Evolutionary conservation across 176 grass and related monocot genomes (phyloP), one percentile per base, ranked within the genome.

Genomic region (Carex cristatella): DNA sequence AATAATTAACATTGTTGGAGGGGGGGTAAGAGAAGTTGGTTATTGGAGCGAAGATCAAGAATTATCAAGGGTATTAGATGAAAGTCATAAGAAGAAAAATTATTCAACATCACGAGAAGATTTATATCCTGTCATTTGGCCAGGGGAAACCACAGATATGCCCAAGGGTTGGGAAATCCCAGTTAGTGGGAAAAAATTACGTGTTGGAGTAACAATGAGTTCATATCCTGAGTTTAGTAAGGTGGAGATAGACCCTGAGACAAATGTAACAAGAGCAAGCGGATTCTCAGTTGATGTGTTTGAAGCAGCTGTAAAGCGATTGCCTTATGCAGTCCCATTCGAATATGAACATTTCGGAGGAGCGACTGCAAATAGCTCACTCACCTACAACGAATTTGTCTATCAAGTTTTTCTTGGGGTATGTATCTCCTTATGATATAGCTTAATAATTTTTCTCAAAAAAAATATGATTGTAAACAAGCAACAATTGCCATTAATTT

Each of bases 1-100:
- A 18, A 88, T 92, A 68, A 63, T 92, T 67, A 90, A 89, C 80
- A 78, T 92, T 37, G 78, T 61, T 42, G 88, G 91, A 32, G 1
- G 7, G 65, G 66, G 70, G 1, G 28, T 46, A 55, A 85, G 67
- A 84, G 49, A 42, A 32, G 60, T 91, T 28, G 89, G 89, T 14
- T 91, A 83, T 65, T 94, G 92, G 92, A 89, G 73, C 2, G 23
- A 30, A 46, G 7, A 49, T 44, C 44, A 68, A 61, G 89, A 83
- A 4, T 38, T 94, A 54, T 83, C 83, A 59, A 48, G 32, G 7
- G 18, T 31, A 15, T 4, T 84, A 84, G 79, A 80, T 83, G 80
- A 15, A 40, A 6, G 0, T 1, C 3, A 82, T 59, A 64, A 69
- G 2, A 69, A 69, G 13, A 69, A 23, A 23, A 23, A 69, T 18